These are phyloP conservation scores for Puccinia horiana DNA, from an alignment of 1,284 basidiomycete species.

Conservation along the genomic window DNA sequence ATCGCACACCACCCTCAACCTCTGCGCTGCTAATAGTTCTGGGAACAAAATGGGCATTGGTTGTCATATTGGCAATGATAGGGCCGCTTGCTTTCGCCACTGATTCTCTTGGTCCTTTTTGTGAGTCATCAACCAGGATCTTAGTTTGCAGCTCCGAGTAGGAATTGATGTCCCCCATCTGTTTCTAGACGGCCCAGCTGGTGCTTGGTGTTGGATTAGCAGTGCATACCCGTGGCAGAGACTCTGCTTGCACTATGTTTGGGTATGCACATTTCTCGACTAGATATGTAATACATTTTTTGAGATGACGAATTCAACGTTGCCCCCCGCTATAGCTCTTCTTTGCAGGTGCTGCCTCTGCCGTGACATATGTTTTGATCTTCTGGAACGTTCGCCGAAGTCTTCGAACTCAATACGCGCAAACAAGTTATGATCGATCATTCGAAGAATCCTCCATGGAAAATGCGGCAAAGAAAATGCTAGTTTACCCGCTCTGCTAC, in stretches of 20 bases:
- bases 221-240: conserved; percentile 24
- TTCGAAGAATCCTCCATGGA: conserved; percentile 36
- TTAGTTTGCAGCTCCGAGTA: neutral
- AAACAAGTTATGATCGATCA: conserved; percentile 9
- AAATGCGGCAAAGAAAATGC: conserved; percentile 46
- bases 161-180: neutral
- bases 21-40: conserved; percentile 20
- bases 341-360: conserved; percentile 23
- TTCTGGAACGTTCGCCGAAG: conserved; percentile 31
- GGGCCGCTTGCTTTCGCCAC: conserved; percentile 32
- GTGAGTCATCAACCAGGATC: conserved; percentile 18
- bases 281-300: neutral
- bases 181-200: conserved; percentile 40
- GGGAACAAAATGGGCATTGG: conserved; percentile 34
- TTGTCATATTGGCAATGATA: conserved; percentile 27
- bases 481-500: conserved; percentile 47
- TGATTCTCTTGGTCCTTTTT: conserved; percentile 38
- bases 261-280: neutral
- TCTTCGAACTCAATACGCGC: conserved; percentile 24
- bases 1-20: conserved; percentile 31
- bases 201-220: conserved; percentile 49
- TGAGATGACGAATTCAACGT: neutral
- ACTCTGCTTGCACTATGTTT: conserved; percentile 44
- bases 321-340: conserved; percentile 13
- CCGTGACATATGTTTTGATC: conserved; percentile 32